phyloP scores from a whole-genome alignment of 169 alveolate genomes.

The Babesia ovis region DNA sequence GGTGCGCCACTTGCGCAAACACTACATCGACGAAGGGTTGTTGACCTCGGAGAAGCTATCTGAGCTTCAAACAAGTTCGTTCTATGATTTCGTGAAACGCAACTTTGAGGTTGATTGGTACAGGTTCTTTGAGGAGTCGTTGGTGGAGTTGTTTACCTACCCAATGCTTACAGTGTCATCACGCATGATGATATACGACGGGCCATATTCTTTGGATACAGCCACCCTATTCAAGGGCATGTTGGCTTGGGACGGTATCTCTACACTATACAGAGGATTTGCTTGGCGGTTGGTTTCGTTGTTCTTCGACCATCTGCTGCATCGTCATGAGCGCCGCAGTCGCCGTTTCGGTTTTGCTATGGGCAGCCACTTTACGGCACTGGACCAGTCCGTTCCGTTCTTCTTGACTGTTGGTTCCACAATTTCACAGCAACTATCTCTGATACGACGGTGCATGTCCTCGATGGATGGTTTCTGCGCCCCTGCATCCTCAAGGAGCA shows the following conservation, averaged over 20 bases:
- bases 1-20: slow-evolving; percentile 2
- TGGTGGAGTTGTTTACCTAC: slow-evolving; percentile 60
- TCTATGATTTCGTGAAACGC: slow-evolving; percentile 2
- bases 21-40: neutral
- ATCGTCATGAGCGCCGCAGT: neutral
- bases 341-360: neutral
- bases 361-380: neutral
- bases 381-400: slow-evolving; percentile 51
- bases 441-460: slow-evolving; percentile 56
- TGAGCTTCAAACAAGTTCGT: neutral
- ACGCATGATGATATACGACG: slow-evolving; percentile 59
- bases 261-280: slow-evolving; percentile 53
- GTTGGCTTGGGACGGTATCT: slow-evolving; percentile 32
- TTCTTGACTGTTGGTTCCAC: slow-evolving; percentile 23
- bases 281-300: slow-evolving; percentile 30
- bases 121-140: neutral
- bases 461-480: slow-evolving; percentile 54
- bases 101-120: slow-evolving; percentile 13
- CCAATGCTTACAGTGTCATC: slow-evolving; percentile 50
- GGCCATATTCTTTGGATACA: slow-evolving; percentile 2
- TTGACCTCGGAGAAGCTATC: neutral
- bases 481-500: slow-evolving; percentile 2
- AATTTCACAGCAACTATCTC: slow-evolving; percentile 37
- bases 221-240: slow-evolving; percentile 1
- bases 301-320: slow-evolving; percentile 9